Evolutionary conservation across 257 asterid genomes (phyloP), one percentile per base, ranked within the genome.

Genomic region (Gynochthodes officinalis): DNA sequence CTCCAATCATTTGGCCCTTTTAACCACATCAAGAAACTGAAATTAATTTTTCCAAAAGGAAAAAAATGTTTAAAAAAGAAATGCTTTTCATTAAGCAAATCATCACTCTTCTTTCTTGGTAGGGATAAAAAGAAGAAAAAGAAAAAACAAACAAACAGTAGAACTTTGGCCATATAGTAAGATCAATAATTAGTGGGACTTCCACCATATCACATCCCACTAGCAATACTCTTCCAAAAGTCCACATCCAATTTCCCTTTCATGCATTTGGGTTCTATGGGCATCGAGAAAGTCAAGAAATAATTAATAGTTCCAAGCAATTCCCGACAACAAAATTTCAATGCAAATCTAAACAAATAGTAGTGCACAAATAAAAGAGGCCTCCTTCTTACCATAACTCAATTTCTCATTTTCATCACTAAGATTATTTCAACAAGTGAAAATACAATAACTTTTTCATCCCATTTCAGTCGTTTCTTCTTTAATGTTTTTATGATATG

Each of bases 1-100:
- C 37, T 37, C 64, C 64, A 69, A 53, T 69, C 35, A 69, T 69
- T 50, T 69, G n/a, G 64, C 13, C 49, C 52, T 69, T 67, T 69
- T 69, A 69, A 53, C 64, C 59, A 54, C 14, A 53, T 53, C 50
- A 52, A 52, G 63, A 69, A 69, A 69, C 32, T n/a, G 50, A 53
- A 35, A 69, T 19, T 4, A 21, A 13, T 27, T 69, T 21, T 52
- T 62, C 33, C 35, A 10, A 19, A 7, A 35, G n/a, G n/a, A 8
- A 69, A 32, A 33, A 35, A 3, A 4, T 52, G 68, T 50, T 3
- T 11, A 1, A 50, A 50, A 50, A 50, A 19, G 3, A 49, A 16
- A 2, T 50, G 57, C 57, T 62, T 62, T 37, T 37, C 30, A 42
- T 19, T 25, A 21, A 21, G 25, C 2, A 35, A 37, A 32, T 0